phyloP scores from a whole-genome alignment of 2,329 filamentous ascomycete species.

The Coleophoma eucalyptorum region DNA sequence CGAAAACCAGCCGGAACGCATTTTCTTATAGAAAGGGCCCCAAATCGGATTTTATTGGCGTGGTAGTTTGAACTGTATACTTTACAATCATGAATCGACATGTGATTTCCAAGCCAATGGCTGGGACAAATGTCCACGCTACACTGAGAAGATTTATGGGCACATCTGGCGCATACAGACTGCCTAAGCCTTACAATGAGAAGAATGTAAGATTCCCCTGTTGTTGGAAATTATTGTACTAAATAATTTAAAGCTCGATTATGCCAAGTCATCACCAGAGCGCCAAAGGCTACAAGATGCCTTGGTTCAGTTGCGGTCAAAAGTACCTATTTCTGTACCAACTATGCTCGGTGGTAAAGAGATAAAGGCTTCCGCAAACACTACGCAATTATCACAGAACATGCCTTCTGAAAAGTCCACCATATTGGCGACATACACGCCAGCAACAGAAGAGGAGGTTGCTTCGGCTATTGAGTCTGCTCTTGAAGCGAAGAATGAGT shows the following conservation, averaged over 20 bases:
- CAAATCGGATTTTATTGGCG: neutral
- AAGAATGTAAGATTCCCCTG: neutral
- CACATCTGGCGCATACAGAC: neutral
- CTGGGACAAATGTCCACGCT: neutral
- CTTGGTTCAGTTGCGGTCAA: neutral
- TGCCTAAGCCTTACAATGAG: neutral
- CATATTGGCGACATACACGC: neutral
- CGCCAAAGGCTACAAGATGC: neutral
- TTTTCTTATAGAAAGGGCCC: neutral
- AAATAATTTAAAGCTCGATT: neutral
- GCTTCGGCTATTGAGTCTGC: slow-evolving; percentile 77
- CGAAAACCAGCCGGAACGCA: neutral
- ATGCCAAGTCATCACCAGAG: neutral
- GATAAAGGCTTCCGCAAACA: neutral
- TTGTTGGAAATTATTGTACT: neutral
- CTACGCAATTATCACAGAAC: neutral
- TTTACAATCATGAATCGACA: neutral
- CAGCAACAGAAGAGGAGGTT: slow-evolving; percentile 49
- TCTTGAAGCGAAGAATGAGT: slow-evolving; percentile 77
- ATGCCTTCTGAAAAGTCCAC: neutral
- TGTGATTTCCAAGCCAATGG: neutral
- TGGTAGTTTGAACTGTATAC: neutral
- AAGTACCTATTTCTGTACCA: neutral
- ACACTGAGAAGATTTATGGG: neutral
- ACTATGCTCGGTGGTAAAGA: neutral